Evolutionary conservation across 78 protist genomes (phyloP), one percentile per base, ranked within the genome.

Genomic region (Dictyostelium intermedium): DNA sequence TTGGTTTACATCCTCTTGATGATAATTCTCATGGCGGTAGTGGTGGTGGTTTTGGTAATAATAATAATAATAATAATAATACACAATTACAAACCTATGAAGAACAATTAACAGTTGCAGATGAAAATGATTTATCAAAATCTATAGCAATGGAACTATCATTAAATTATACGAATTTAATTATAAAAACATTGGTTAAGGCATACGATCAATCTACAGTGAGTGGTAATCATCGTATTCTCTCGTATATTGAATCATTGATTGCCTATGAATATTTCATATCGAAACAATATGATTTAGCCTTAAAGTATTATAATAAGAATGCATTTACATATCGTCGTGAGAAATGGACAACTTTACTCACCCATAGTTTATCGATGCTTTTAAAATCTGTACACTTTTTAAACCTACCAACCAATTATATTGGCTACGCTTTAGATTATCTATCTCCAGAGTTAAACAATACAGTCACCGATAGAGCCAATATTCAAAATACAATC

Each of bases 291-390:
- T 89, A 89, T 50, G 94, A 89, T 37, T 34, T 70, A 10, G 85
- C 94, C 5, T 37, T 80, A 13, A 78, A 80, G 50, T 70, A 43
- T 35, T 89, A 80, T 39, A 89, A 63, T 53, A 78, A 89, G 63
- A 89, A 89, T 80, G 94, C 94, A 41, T n/a, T 89, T 16, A 69
- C 87, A 56, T 92, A 92, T 56, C 81, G 96, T 23, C 78, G 82
- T 25, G 96, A 92, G 23, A 92, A 83, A 60, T 92, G 96, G 96
- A 84, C 92, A 84, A 78, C 70, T 14, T 47, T 92, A 4, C n/a
- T 92, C 8, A 79, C 91, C 14, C 80, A 92, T 56, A 72, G 92
- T 32, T 43, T 92, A 13, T 63, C 74, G 9, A 86, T 86, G 87
- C 70, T 81, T 16, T 83, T 92, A 2, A 81, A 83, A 41, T 92